These are phyloP conservation scores for Coemansia sp. DNA, from an alignment of 192 early-diverging fungal genomes.

Conservation along the genomic window DNA sequence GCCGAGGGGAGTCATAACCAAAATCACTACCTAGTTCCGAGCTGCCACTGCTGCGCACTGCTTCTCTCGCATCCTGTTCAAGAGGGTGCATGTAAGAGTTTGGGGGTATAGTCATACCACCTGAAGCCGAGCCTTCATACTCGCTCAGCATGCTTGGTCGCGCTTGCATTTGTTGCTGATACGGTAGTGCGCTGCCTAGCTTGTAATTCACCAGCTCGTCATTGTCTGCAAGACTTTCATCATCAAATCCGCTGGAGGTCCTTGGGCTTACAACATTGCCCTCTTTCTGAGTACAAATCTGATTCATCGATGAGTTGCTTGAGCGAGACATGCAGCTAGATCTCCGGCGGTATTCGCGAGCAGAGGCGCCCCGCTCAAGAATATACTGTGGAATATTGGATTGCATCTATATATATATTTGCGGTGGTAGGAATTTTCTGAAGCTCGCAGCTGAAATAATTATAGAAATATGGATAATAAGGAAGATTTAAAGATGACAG, in stretches of 20 bases:
- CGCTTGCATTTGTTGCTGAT: not conserved
- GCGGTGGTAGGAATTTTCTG: too few species aligned
- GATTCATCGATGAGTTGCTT: constrained; percentile 30
- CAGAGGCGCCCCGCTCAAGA: constrained; percentile 40
- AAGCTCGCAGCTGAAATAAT: too few species aligned
- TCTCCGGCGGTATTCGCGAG: constrained; percentile 46
- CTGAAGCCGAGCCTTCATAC: not conserved
- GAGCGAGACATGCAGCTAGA: constrained; percentile 44
- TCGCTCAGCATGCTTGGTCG: not conserved
- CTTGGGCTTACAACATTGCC: not conserved
- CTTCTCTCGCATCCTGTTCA: not conserved
- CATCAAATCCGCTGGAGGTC: not conserved
- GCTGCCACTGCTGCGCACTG: not conserved
- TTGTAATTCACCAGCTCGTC: not conserved
- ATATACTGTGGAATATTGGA: constrained; percentile 37
- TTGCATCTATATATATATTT: constrained; percentile 3
- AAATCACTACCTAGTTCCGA: not conserved
- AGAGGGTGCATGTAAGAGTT: not conserved
- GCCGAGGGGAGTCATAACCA: not conserved
- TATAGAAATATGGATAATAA: too few species aligned
- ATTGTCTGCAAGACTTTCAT: not conserved
- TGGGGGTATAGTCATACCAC: not conserved
- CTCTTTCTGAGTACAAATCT: not conserved
- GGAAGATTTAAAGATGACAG: too few species aligned
- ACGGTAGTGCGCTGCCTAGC: not conserved